Percentiles rank a stretch among this genome's conserved stretches.
phyloP scores from a whole-genome alignment of 768 basidiomycete genomes.

The Rhodocollybia butyracea region DNA sequence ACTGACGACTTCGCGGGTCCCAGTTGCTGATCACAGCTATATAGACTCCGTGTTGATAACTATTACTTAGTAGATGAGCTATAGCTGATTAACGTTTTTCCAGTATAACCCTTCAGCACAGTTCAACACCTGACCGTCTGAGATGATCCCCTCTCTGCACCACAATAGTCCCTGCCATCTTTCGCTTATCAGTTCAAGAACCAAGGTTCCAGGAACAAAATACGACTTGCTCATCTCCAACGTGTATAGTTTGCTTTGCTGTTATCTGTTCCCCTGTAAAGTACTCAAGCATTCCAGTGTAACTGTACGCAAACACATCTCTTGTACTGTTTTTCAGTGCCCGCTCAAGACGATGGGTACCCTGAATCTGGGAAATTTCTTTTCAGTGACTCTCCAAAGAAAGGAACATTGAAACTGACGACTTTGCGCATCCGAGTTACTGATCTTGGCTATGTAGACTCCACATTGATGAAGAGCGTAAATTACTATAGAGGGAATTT shows the following conservation, averaged over 20 bases:
- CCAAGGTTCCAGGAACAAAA: background rate
- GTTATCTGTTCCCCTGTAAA: slow-evolving; percentile 21
- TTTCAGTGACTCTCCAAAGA: background rate
- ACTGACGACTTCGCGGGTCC: no score
- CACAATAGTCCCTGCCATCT: slow-evolving; percentile 57
- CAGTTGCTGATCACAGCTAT: no score
- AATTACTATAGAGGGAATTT: no score
- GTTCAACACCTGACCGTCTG: slow-evolving; percentile 38
- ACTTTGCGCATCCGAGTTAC: no score
- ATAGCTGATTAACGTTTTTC: no score
- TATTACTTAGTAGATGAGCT: no score
- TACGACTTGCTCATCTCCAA: slow-evolving; percentile 73
- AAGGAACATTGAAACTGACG: no score
- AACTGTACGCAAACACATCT: slow-evolving; percentile 56
- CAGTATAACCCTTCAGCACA: no score
- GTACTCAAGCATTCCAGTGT: slow-evolving; percentile 31
- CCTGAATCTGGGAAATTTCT: slow-evolving; percentile 40
- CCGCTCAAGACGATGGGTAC: slow-evolving; percentile 64
- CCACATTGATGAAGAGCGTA: no score
- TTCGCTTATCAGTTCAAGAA: background rate
- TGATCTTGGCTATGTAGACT: no score
- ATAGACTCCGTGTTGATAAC: no score
- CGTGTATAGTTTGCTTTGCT: slow-evolving; percentile 53
- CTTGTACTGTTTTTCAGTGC: slow-evolving; percentile 59
- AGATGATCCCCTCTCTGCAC: slow-evolving; percentile 58